Percentiles rank a stretch among this genome's conserved stretches.
Evolutionary conservation across 2,329 filamentous ascomycete genomes (phyloP).

Genomic region (Venturia carpophila): DNA sequence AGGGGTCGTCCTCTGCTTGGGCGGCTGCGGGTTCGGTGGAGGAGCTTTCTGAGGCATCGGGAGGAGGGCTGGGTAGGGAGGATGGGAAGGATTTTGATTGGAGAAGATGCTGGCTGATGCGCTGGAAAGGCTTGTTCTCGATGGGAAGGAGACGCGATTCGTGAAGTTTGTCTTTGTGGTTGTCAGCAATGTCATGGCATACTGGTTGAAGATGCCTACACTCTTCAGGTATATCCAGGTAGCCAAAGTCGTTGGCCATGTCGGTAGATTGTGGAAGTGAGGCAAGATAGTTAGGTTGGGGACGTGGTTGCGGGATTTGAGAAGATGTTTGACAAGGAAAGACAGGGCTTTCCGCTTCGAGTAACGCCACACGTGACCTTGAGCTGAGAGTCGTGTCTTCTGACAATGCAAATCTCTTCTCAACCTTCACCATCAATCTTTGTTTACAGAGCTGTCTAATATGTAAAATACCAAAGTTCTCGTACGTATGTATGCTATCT

Average conservation of each 20-base stretch:
- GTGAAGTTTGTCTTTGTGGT: slow-evolving; percentile 63
- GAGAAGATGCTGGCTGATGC: slow-evolving; percentile 74
- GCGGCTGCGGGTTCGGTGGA: slow-evolving; percentile 35
- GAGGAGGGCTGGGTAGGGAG: slow-evolving; percentile 58
- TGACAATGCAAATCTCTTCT: background rate
- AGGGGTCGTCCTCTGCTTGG: slow-evolving; percentile 44
- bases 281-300: background rate
- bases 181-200: background rate
- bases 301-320: background rate
- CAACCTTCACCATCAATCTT: background rate
- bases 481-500: background rate
- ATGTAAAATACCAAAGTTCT: background rate
- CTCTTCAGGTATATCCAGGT: slow-evolving; percentile 8
- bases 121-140: slow-evolving; percentile 87
- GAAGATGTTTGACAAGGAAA: background rate
- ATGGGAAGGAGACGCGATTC: slow-evolving; percentile 79
- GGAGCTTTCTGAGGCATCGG: slow-evolving; percentile 42
- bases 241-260: slow-evolving; percentile 3
- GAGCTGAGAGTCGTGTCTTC: background rate
- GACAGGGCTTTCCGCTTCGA: background rate
- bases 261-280: background rate
- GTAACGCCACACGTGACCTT: background rate
- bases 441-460: too few species aligned
- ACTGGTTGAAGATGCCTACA: background rate
- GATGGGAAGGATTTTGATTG: slow-evolving; percentile 51